Conservation (phyloP, 495 filamentous ascomycete species). For the Neurospora sp. region DNA sequence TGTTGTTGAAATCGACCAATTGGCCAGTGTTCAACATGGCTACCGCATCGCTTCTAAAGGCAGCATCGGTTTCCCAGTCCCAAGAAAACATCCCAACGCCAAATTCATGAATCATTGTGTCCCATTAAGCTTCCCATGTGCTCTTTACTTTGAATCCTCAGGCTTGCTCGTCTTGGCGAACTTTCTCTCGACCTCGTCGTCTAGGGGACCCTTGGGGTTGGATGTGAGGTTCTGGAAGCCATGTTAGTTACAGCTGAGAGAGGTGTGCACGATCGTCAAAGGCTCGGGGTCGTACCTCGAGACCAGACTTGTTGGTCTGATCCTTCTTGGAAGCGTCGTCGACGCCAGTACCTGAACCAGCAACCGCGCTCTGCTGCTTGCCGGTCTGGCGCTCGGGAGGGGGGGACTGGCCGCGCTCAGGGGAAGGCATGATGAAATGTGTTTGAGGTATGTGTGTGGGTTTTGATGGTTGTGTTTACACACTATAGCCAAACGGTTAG, state of each 20-base stretch:
- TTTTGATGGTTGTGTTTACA: neutral
- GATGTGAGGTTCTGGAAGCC: conserved; percentile 34
- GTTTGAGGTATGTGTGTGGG: neutral
- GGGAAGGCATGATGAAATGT: conserved; percentile 10
- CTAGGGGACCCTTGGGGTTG: conserved; percentile 64
- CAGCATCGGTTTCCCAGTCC: neutral
- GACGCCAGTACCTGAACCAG: conserved; percentile 46
- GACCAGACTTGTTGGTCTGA: conserved; percentile 34
- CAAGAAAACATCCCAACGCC: conserved; percentile 5
- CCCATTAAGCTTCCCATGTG: neutral
- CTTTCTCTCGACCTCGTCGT: conserved; percentile 59
- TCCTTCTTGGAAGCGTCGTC: conserved; percentile 38
- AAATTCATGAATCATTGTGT: neutral
- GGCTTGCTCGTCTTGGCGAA: conserved; percentile 32
- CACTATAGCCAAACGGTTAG: neutral
- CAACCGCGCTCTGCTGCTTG: conserved; percentile 48
- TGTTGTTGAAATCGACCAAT: neutral
- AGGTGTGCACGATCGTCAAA: neutral
- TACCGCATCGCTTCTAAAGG: neutral
- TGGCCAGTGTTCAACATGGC: neutral
- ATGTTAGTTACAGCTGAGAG: conserved; percentile 5
- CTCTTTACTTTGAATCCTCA: neutral
- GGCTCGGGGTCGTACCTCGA: conserved; percentile 27
- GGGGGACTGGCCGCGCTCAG: conserved; percentile 69
- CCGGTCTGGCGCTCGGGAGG: conserved; percentile 58